Conservation (phyloP, 768 basidiomycete genomes). For the Tricholoma hemisulphureum region DNA sequence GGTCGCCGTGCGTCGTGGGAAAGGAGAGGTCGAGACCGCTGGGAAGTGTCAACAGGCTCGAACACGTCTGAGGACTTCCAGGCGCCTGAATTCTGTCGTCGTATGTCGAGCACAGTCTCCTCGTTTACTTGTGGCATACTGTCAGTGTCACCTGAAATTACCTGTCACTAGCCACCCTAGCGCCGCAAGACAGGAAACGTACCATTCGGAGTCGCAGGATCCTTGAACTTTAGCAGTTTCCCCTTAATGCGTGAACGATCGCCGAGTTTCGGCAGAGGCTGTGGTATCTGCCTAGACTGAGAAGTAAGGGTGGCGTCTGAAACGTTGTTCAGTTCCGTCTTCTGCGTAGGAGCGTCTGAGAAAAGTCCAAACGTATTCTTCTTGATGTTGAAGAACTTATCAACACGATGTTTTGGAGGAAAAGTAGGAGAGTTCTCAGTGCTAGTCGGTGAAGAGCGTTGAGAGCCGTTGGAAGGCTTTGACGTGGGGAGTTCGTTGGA, state of each 20-base stretch:
- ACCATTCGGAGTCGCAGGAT: slow-evolving; percentile 6
- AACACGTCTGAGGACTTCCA: slow-evolving; percentile 6
- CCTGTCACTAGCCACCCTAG: not conserved
- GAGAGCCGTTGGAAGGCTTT: slow-evolving; percentile 4
- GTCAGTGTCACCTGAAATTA: slow-evolving; percentile 5
- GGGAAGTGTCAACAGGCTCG: slow-evolving; percentile 8
- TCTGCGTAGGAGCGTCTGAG: slow-evolving; percentile 6
- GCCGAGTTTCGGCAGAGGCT: slow-evolving; percentile 5
- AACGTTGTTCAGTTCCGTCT: slow-evolving; percentile 9
- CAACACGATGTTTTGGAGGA: slow-evolving; percentile 11
- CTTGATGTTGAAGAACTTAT: slow-evolving; percentile 16
- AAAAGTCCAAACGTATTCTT: slow-evolving; percentile 13
- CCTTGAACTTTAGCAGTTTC: slow-evolving; percentile 15
- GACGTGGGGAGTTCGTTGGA: slow-evolving; percentile 4
- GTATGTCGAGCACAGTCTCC: slow-evolving; percentile 22
- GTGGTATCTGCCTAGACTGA: not conserved
- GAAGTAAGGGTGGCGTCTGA: slow-evolving; percentile 2
- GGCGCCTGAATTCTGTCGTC: slow-evolving; percentile 8
- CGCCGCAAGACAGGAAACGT: slow-evolving; percentile 3
- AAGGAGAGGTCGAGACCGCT: slow-evolving; percentile 33
- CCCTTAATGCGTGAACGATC: slow-evolving; percentile 17
- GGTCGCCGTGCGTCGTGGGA: slow-evolving; percentile 27
- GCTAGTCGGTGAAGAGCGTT: slow-evolving; percentile 4
- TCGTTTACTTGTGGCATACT: slow-evolving; percentile 13
- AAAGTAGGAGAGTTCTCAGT: slow-evolving; percentile 2